Evolutionary conservation across 768 basidiomycete genomes (phyloP).

Genomic region (Suillus fuscotomentosus): DNA sequence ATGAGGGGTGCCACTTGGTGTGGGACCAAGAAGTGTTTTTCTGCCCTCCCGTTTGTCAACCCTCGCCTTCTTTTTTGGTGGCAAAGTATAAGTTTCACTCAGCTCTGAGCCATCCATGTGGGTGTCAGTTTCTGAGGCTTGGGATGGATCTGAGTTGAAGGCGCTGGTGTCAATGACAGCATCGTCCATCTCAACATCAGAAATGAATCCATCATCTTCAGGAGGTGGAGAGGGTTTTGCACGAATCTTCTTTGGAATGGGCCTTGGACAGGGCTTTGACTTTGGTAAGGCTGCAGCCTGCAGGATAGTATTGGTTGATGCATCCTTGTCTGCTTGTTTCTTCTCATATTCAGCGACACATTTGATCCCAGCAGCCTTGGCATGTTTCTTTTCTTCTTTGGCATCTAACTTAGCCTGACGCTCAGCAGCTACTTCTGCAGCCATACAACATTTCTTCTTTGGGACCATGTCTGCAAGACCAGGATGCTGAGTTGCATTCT

Average conservation of each 20-base stretch:
- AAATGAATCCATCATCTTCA: background rate
- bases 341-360: background rate
- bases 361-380: background rate
- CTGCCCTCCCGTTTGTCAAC: background rate
- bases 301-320: background rate
- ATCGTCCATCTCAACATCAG: background rate
- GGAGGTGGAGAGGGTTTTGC: background rate
- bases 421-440: constrained; percentile 11
- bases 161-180: background rate
- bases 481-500: constrained; percentile 9
- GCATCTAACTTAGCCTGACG: constrained; percentile 7
- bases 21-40: background rate
- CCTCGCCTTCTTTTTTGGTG: background rate
- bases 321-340: background rate
- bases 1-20: background rate
- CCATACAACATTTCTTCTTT: constrained; percentile 4
- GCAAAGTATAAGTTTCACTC: background rate
- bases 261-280: background rate
- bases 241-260: background rate
- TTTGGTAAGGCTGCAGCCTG: background rate
- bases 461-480: background rate
- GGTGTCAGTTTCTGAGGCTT: background rate
- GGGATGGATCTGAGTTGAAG: background rate
- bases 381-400: constrained; percentile 2
- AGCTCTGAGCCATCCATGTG: background rate